A percentile compares a stretch with the other conserved stretches of the same genome.
These are phyloP conservation scores for Eucalyptus tenuipes DNA, from an alignment of 345 rosid genomes.

Conservation along the genomic window DNA sequence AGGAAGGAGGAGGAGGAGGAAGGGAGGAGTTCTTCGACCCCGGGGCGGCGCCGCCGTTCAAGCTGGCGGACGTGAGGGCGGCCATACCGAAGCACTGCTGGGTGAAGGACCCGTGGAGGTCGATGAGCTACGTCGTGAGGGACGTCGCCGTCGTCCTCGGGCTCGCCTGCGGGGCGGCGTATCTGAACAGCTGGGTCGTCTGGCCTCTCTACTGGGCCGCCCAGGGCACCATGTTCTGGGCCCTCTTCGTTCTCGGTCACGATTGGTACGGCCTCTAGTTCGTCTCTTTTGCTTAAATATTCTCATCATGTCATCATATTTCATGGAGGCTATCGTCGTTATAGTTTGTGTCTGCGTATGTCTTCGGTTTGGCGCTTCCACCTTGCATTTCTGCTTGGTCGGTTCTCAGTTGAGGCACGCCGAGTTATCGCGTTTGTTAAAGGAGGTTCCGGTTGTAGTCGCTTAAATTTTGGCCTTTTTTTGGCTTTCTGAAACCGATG, in stretches of 20 bases:
- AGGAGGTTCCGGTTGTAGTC: background rate
- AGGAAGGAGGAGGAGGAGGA: background rate
- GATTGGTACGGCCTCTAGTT: conserved; percentile 62
- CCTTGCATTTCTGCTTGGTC: background rate
- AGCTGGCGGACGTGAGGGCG: conserved; percentile 53
- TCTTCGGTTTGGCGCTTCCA: background rate
- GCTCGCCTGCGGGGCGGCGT: conserved; percentile 65
- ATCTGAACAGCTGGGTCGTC: conserved; percentile 51
- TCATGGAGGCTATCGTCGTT: background rate
- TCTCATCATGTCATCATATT: background rate
- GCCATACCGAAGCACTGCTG: conserved; percentile 90
- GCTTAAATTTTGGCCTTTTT: background rate
- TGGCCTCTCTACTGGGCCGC: conserved; percentile 93
- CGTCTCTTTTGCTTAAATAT: background rate
- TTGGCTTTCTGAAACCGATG: background rate
- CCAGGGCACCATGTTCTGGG: conserved; percentile 99
- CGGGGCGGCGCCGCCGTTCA: conserved; percentile 59
- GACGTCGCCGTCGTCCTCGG: conserved; percentile 62
- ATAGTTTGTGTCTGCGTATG: background rate
- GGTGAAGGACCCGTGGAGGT: conserved; percentile 79
- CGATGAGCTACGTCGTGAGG: conserved; percentile 78
- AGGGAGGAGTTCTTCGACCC: conserved; percentile 15
- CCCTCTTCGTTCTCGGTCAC: conserved; percentile 92
- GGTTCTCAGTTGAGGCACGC: background rate
- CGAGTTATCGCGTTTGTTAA: background rate